These are phyloP conservation scores for Capronia americana DNA, from an alignment of 2,329 filamentous ascomycete species.

Conservation along the genomic window DNA sequence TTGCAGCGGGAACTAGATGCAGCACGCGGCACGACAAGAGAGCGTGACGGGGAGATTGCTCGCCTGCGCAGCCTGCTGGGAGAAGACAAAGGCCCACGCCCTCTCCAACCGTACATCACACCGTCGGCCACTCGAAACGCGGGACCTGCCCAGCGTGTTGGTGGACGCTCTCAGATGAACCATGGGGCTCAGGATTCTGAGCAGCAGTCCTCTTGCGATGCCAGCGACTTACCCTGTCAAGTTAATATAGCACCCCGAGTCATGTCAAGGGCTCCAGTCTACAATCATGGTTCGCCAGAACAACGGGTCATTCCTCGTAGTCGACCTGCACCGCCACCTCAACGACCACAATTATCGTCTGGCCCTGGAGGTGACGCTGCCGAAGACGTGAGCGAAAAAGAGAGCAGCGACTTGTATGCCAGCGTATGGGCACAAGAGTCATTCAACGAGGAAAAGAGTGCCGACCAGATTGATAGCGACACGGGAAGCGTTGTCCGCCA, in stretches of 20 bases:
- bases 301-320: neutral
- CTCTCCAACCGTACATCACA: no score
- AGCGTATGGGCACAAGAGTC: neutral
- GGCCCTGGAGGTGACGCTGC: neutral
- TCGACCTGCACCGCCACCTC: neutral
- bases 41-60: neutral
- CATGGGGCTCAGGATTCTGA: no score
- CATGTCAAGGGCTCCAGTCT: neutral
- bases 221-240: neutral
- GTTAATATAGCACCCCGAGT: neutral
- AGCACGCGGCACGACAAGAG: neutral
- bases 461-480: neutral
- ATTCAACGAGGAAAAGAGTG: neutral
- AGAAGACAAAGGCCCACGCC: no score
- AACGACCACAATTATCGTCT: neutral
- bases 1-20: neutral
- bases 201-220: neutral
- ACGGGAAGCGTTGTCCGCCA: neutral
- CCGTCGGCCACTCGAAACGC: no score
- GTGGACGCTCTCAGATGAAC: no score
- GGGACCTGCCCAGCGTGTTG: no score
- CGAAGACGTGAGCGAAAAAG: neutral
- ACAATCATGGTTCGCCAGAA: neutral
- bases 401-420: neutral
- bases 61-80: neutral